Conservation (phyloP, 108 stramenopile genomes). For the Asterionellopsis glacialis region DNA sequence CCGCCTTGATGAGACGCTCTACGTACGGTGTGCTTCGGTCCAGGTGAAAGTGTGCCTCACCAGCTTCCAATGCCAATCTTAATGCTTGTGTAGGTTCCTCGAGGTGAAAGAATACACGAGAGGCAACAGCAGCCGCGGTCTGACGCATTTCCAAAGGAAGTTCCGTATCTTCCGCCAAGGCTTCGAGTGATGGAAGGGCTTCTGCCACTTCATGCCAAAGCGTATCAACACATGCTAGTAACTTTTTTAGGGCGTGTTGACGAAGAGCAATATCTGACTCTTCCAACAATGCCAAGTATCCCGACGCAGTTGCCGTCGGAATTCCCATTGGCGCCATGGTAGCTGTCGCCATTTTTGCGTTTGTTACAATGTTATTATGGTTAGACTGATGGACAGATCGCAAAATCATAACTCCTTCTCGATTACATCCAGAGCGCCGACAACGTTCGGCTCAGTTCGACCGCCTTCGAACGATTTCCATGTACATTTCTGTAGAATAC, state of each 20-base stretch:
- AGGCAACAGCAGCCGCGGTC: slow-evolving; percentile 89
- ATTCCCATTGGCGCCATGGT: no score
- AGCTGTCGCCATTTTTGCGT: no score
- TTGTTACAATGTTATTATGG: no score
- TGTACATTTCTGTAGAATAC: no score
- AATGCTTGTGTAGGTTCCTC: slow-evolving; percentile 96
- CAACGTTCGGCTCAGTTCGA: no score
- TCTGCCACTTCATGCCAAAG: slow-evolving; percentile 87
- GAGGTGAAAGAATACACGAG: slow-evolving; percentile 94
- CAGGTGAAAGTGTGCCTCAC: slow-evolving; percentile 79
- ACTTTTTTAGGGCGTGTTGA: slow-evolving; percentile 48
- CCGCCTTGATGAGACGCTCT: slow-evolving; percentile 65
- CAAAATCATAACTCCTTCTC: no score
- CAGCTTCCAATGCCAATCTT: slow-evolving; percentile 83
- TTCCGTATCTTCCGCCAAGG: slow-evolving; percentile 62
- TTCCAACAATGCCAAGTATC: slow-evolving; percentile 68
- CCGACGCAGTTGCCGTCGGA: slow-evolving; percentile 47
- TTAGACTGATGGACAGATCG: no score
- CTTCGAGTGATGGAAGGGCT: slow-evolving; percentile 72
- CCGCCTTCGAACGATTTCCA: no score
- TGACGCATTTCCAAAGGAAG: slow-evolving; percentile 39
- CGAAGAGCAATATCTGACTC: slow-evolving; percentile 54
- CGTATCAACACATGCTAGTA: slow-evolving; percentile 63
- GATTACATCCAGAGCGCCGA: no score
- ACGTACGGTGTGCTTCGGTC: slow-evolving; percentile 55